Conservation (phyloP, 805 yeast species). For the Kazachstania viticola region DNA sequence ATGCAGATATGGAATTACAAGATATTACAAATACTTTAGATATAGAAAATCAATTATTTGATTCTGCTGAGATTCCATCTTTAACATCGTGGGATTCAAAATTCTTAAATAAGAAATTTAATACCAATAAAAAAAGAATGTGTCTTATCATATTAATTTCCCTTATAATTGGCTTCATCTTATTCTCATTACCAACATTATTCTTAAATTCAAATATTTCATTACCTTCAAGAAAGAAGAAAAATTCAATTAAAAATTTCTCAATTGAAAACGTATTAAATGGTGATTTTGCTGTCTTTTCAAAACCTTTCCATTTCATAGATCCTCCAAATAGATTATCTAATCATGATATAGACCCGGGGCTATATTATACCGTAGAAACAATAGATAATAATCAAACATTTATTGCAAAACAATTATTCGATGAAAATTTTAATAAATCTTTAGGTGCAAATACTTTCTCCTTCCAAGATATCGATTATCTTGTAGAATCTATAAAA, state of each 20-base stretch:
- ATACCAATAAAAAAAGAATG: slow-evolving; percentile 3
- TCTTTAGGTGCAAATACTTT: slow-evolving; percentile 27
- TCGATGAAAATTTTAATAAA: slow-evolving; percentile 14
- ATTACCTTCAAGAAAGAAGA: neutral
- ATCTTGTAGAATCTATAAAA: slow-evolving; percentile 31
- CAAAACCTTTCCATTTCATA: slow-evolving; percentile 17
- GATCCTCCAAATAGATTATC: slow-evolving; percentile 13
- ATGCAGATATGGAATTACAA: slow-evolving; percentile 2
- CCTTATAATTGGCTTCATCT: neutral
- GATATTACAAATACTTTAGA: neutral
- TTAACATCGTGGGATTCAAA: slow-evolving; percentile 4
- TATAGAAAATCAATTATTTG: neutral
- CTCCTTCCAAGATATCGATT: slow-evolving; percentile 29
- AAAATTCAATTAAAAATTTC: slow-evolving; percentile 3
- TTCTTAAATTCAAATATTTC: neutral
- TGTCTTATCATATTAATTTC: neutral
- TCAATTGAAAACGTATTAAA: slow-evolving; percentile 14
- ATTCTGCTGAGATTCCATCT: neutral
- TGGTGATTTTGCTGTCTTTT: slow-evolving; percentile 17
- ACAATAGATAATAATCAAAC: slow-evolving; percentile 4
- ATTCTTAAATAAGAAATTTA: slow-evolving; percentile 6
- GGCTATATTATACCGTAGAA: slow-evolving; percentile 27
- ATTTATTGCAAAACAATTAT: slow-evolving; percentile 25
- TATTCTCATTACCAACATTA: slow-evolving; percentile 2
- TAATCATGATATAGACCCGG: slow-evolving; percentile 32